Percentiles rank a stretch among this genome's conserved stretches.
Conservation (phyloP, 2,329 filamentous ascomycete species). For the Cryphonectria carpinicola region DNA sequence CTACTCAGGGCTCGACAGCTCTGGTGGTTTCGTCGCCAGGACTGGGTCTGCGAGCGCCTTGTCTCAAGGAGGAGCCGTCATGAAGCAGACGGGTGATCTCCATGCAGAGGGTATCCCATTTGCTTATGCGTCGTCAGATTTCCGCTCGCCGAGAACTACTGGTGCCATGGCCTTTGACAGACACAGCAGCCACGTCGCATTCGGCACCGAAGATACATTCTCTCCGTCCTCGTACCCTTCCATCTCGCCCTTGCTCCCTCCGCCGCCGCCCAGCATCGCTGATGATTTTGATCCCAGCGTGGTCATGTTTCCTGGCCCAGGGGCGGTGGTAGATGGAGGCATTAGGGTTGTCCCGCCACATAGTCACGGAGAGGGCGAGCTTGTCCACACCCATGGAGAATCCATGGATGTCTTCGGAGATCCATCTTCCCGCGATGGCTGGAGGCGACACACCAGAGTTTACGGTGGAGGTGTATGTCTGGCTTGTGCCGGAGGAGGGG, state of each 20-base stretch:
- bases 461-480: constrained; percentile 63
- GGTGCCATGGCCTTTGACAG: constrained; percentile 25
- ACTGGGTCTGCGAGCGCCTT: constrained; percentile 24
- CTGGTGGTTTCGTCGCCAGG: constrained; percentile 26
- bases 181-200: constrained; percentile 10
- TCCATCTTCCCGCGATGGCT: constrained; percentile 48
- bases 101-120: constrained; percentile 46
- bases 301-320: constrained; percentile 34
- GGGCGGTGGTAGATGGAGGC: constrained; percentile 25
- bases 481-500: constrained; percentile 53
- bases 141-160: constrained; percentile 31
- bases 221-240: constrained; percentile 56
- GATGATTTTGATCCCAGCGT: constrained; percentile 35
- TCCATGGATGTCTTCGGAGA: constrained; percentile 54
- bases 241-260: constrained; percentile 51
- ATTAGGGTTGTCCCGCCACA: constrained; percentile 26
- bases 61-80: constrained; percentile 35
- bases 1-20: constrained; percentile 27
- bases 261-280: constrained; percentile 45
- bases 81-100: constrained; percentile 44
- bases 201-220: constrained; percentile 37
- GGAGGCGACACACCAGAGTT: constrained; percentile 62
- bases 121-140: constrained; percentile 30
- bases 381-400: constrained; percentile 53
- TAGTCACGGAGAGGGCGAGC: constrained; percentile 34